Percentiles rank a stretch among this genome's conserved stretches.
phyloP scores from a whole-genome alignment of 1,284 basidiomycete species.

The Fistulina hepatica region DNA sequence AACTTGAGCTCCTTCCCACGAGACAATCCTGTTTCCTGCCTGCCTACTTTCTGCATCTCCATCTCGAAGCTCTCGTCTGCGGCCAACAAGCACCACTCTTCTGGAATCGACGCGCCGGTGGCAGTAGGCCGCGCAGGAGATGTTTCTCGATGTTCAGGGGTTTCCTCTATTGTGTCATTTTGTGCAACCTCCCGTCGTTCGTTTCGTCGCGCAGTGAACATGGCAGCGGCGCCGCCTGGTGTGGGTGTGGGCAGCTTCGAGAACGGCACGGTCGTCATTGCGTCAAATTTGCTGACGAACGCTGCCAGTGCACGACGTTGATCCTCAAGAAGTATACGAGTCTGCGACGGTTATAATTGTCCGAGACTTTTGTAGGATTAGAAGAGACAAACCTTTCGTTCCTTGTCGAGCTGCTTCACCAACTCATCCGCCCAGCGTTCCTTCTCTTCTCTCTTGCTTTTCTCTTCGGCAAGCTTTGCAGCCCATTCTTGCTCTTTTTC shows the following conservation, averaged over 20 bases:
- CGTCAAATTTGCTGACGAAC: constrained; percentile 71
- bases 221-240: constrained; percentile 30
- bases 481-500: constrained; percentile 75
- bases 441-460: constrained; percentile 49
- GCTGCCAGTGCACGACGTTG: constrained; percentile 63
- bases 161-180: constrained; percentile 17
- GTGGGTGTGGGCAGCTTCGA: constrained; percentile 24
- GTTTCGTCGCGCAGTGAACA: constrained; percentile 17
- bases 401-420: constrained; percentile 61
- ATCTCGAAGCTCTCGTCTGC: constrained; percentile 45
- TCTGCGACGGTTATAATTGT: constrained; percentile 13
- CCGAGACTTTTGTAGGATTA: constrained; percentile 1
- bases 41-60: constrained; percentile 4
- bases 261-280: constrained; percentile 38
- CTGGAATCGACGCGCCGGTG: constrained; percentile 42
- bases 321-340: constrained; percentile 52
- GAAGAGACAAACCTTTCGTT: constrained; percentile 42
- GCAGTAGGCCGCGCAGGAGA: constrained; percentile 40
- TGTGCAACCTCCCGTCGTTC: constrained; percentile 38
- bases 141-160: constrained; percentile 21
- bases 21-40: constrained; percentile 3
- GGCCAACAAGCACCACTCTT: constrained; percentile 34
- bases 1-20: constrained; percentile 1
- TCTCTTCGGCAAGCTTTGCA: constrained; percentile 49
- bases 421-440: constrained; percentile 62